Evolutionary conservation across 2,329 filamentous ascomycete genomes (phyloP), one percentile per base, ranked within the genome.

Genomic region (Monosporascus sp.): DNA sequence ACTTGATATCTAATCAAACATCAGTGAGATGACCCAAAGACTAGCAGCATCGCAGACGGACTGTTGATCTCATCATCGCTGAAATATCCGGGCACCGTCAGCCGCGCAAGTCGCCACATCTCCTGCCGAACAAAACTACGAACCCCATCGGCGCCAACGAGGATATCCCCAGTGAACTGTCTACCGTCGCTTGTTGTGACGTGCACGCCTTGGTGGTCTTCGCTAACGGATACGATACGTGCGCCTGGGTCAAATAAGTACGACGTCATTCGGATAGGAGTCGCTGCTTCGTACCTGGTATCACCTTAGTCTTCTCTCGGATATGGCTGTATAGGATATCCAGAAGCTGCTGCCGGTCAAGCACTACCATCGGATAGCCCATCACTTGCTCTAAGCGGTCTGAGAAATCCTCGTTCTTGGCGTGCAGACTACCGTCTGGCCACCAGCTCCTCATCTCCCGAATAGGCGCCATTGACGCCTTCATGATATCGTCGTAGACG

Each of bases 401-500:
- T 61, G 44, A 54, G 44, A 57, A 31, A 34, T 50, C 57, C 6
- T 51, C 44, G 22, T 44, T 37, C 18, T 37, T 27, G 34, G 4
- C 41, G 24, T 51, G 47, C 22, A 36, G 11, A 18, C 27, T 41
- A 25, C 54, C 34, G 42, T 60, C 52, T 31, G 54, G 31, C 44
- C 45, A 42, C 47, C 54, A 18, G 41, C 31, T n/a, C 49, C 20
- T 34, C 52, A 41, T n/a, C 39, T 49, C 18, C 39, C 51, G 18
- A 47, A 49, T 20, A 14, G 50, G 53, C 36, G 27, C 45, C 20
- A 48, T 44, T 15, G 46, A 44, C 17, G 18, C 36, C n/a, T 39
- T 24, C 27, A 63, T 55, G n/a, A 70, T 46, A 14, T 60, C 61
- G n/a, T 70, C 63, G 6, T 55, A 68, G 22, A 68, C 49, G 4